phyloP scores from a whole-genome alignment of 495 filamentous ascomycete genomes.

The Penicillium maclennaniae region DNA sequence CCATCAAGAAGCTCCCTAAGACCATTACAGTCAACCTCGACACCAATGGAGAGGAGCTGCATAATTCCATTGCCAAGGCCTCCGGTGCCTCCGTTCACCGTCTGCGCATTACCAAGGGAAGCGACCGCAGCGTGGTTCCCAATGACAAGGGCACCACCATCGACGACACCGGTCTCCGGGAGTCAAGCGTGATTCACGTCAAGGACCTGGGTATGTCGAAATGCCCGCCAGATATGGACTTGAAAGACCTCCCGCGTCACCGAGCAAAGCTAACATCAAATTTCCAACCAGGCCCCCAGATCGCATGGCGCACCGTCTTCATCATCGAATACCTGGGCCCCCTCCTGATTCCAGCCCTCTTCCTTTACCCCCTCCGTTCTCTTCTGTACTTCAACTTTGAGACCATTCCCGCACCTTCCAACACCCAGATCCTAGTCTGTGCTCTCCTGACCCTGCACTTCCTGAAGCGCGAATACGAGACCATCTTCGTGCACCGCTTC shows the following conservation, averaged over 20 bases:
- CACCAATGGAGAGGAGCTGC: slow-evolving; percentile 61
- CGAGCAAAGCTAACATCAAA: slow-evolving; percentile 5
- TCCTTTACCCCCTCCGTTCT: slow-evolving; percentile 65
- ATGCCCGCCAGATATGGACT: not conserved
- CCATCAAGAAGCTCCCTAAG: slow-evolving; percentile 68
- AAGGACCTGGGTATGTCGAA: slow-evolving; percentile 80
- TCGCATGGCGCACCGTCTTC: slow-evolving; percentile 92
- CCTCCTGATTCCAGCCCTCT: slow-evolving; percentile 79
- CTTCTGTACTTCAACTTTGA: slow-evolving; percentile 65
- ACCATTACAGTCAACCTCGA: slow-evolving; percentile 56
- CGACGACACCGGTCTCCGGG: slow-evolving; percentile 59
- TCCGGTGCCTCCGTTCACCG: slow-evolving; percentile 57
- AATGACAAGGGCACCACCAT: slow-evolving; percentile 62
- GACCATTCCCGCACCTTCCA: slow-evolving; percentile 51
- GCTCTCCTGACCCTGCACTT: slow-evolving; percentile 76
- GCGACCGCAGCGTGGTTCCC: slow-evolving; percentile 65
- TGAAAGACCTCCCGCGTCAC: not conserved
- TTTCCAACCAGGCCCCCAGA: slow-evolving; percentile 67
- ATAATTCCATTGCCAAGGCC: slow-evolving; percentile 50
- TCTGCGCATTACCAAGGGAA: slow-evolving; percentile 65
- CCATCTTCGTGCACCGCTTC: slow-evolving; percentile 92
- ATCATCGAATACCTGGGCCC: slow-evolving; percentile 92
- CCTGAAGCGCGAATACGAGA: slow-evolving; percentile 92
- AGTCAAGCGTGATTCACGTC: slow-evolving; percentile 71
- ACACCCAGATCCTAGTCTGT: slow-evolving; percentile 67